Percentiles rank a stretch among this genome's conserved stretches.
Conservation (phyloP, 208 protist species). For the Tritrichomonas foetus region DNA sequence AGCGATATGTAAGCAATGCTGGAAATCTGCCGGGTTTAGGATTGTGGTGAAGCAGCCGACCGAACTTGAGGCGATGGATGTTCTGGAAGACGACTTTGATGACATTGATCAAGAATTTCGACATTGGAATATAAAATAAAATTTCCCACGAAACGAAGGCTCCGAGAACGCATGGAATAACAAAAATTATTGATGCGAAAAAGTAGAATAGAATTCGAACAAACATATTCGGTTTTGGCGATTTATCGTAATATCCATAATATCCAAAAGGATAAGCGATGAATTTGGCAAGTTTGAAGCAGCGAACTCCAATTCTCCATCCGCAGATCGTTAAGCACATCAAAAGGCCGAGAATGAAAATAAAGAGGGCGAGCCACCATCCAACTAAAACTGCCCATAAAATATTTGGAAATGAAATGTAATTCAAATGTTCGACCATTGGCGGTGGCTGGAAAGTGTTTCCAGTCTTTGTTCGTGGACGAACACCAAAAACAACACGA, state of each 20-base stretch:
- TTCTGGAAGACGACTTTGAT: background rate
- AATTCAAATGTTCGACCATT: background rate
- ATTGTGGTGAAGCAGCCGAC: background rate
- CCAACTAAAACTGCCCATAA: background rate
- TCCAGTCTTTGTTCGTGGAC: too few relatives aligned
- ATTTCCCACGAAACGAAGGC: background rate
- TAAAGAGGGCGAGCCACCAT: background rate
- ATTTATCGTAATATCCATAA: background rate
- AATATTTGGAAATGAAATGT: background rate
- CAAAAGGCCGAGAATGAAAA: background rate
- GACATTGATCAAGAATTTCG: background rate
- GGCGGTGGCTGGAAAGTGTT: too few relatives aligned
- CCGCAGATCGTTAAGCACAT: background rate
- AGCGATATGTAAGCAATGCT: background rate
- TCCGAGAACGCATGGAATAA: background rate
- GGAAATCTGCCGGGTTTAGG: background rate
- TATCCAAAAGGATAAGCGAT: background rate
- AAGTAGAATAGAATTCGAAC: background rate
- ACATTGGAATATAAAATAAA: constrained; percentile 26
- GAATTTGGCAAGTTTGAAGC: background rate
- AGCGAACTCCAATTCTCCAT: background rate
- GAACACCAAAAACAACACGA: too few relatives aligned
- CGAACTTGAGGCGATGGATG: background rate
- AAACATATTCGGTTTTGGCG: background rate
- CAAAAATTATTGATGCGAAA: constrained; percentile 12